Base-by-base conservation (phyloP, 177 flowering plant species). In the Vitis hybrid region DNA sequence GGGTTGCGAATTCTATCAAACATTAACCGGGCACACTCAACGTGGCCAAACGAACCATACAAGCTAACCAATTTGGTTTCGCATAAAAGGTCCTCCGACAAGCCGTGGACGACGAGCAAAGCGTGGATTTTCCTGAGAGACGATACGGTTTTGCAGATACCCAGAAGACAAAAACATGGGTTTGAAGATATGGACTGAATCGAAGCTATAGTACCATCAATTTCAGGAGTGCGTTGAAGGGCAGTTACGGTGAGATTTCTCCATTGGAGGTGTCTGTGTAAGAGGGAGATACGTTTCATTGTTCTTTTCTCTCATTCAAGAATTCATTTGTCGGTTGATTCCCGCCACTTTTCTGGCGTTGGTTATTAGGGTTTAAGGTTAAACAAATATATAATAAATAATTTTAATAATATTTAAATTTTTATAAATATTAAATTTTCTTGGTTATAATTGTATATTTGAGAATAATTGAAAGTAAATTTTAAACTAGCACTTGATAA, bases 1-100 rank as follows among this genome's bases (percentile, higher is more conserved):
- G 91, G 92, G 72, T 77, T 32, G 2, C 67, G 82, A 17, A 88
- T 85, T 48, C 45, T 64, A 74, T 90, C 91, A 40, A 92, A 92
- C 67, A 87, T 79, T 57, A 13, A 45, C 11, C 89, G 91, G 3
- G 94, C 94, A 57, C 2, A 56, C 3, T 32, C 30, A 5, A 88
- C 66, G 1, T 72, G 58, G 60, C 94, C 91, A 51, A 84, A 82
- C 0, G 77, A 72, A 48, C 90, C 90, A 48, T 90, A 92, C 72
- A 84, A 40, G 52, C 89, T 81, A 40, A 87, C 78, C 45, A 92
- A 54, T 75, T 89, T 92, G 34, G 89, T 90, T 19, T 76, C 74
- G 60, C 74, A 76, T 2, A 71, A 69, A 60, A 83, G 76, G 65
- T 84, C 77, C 12, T 72, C 66, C 3, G 72, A 26, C 13, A 86